Evolutionary conservation across 495 filamentous ascomycete species (phyloP), one percentile per base, ranked within the genome.

Genomic region (Xylaria nigripes): DNA sequence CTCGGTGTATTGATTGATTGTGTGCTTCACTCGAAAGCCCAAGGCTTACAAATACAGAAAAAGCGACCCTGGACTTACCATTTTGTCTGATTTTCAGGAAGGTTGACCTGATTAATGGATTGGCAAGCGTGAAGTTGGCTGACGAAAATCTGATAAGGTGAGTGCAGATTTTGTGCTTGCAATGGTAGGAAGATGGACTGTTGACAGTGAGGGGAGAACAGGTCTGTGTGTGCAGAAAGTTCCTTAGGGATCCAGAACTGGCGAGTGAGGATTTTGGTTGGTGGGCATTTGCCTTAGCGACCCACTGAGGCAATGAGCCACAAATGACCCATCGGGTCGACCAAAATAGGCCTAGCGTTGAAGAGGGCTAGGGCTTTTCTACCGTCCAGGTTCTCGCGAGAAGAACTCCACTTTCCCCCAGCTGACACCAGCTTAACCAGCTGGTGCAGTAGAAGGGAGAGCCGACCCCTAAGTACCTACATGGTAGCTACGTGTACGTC

Each of bases 1-100:
- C 12, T 43, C 0, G 23, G 40, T 9, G 48, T 21, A 23, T 34
- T 19, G 50, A 22, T 42, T 25, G 10, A 47, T 29, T 23, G 46
- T 6, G 45, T 32, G 45, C 45, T 21, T 48, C 44, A 9, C 38
- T n/a, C 30, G 22, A 3, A n/a, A 36, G 32, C n/a, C 44, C 6
- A 23, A 40, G 21, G 30, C 19, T n/a, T 3, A 10, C 45, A 6
- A 48, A 15, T 38, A 50, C 4, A 9, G 9, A 2, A 36, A 15
- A 46, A 48, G 2, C 1, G 24, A 40, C 6, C 16, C 45, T 41
- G 54, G 45, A 64, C 78, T 81, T 74, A 81, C 78, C 78, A 81
- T 81, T 66, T 78, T 81, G 75, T 72, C 68, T 73, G 69, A 73
- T 72, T 68, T 57, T 62, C 59, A 61, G 27, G 48, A 55, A 54